Evolutionary conservation across 805 yeast genomes (phyloP), one percentile per base, ranked within the genome.

Genomic region (Metschnikowia similis): DNA sequence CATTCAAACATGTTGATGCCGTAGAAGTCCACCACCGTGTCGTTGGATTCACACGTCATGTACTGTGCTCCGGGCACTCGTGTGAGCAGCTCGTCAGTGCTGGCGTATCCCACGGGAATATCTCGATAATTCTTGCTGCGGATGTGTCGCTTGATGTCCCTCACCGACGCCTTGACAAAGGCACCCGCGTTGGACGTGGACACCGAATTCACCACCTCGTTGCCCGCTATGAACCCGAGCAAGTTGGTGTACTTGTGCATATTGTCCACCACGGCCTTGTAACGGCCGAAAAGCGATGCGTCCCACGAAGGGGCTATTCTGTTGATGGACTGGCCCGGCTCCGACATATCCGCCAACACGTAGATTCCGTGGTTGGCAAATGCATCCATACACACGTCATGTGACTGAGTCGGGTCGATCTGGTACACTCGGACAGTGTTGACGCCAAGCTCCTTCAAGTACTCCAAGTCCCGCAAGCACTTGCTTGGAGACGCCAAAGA

Each of bases 341-440:
- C 75, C 1, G 71, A 43, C 53, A 73, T 49, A 54, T 71, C 75
- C 9, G 62, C 67, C 50, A 65, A 60, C 3, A 67, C 73, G 53
- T 69, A 70, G 35, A 70, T 66, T 8, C 74, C 74, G 16, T 65
- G 64, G 27, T 62, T 57, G 32, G 68, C 55, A 48, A 66, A 50
- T 39, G 60, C 68, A 58, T 40, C 61, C 69, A 46, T 64, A 54
- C 59, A 74, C 59, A 36, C 66, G 66, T 55, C 58, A 45, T 55
- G 60, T 51, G 54, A 75, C 51, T 73, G 71, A 0, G 75, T 66
- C n/a, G 92, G 84, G 69, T 90, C 85, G 48, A 92, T 77, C 42
- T 95, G 89, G 63, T 91, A 92, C 2, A 92, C 96, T 59, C 98
- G 80, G 41, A 92, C 74, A 9, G 86, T 81, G 66, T 91, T 92